A percentile compares a stretch with the other conserved stretches of the same genome.
Evolutionary conservation across 352 stramenopile genomes (phyloP).

Genomic region (Elongisporangium prolatum): DNA sequence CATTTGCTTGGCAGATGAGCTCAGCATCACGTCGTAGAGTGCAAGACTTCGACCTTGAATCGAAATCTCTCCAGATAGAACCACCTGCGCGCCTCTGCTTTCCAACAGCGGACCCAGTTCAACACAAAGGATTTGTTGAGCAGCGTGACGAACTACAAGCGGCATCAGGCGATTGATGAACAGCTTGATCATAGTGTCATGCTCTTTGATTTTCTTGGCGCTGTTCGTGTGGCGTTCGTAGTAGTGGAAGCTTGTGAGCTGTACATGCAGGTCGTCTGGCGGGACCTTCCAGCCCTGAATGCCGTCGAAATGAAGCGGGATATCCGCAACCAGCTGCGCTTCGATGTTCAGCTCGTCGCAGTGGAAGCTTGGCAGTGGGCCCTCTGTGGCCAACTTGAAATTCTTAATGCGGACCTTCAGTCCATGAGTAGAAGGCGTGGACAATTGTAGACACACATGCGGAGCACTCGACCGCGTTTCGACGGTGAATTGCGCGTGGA

Average conservation of each 20-base stretch:
- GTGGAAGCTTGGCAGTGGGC: constrained; percentile 61
- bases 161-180: constrained; percentile 75
- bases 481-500: constrained; percentile 65
- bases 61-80: constrained; percentile 57
- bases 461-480: constrained; percentile 55
- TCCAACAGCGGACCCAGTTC: constrained; percentile 59
- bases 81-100: constrained; percentile 43
- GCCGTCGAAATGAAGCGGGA: constrained; percentile 58
- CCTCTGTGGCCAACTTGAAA: constrained; percentile 63
- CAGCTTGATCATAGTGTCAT: constrained; percentile 78
- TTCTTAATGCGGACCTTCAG: constrained; percentile 63
- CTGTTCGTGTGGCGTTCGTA: constrained; percentile 61
- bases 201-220: constrained; percentile 48
- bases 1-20: constrained; percentile 6
- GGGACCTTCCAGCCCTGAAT: constrained; percentile 60
- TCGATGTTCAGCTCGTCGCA: constrained; percentile 78
- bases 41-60: constrained; percentile 49
- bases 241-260: constrained; percentile 67
- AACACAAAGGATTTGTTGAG: constrained; percentile 52
- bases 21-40: constrained; percentile 53
- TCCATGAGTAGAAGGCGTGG: constrained; percentile 40
- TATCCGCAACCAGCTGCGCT: constrained; percentile 55
- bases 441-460: constrained; percentile 62
- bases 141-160: constrained; percentile 49
- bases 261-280: constrained; percentile 49